A percentile compares a stretch with the other conserved stretches of the same genome.
phyloP scores from a whole-genome alignment of 305 asterid species.

The Solanum hybrid region DNA sequence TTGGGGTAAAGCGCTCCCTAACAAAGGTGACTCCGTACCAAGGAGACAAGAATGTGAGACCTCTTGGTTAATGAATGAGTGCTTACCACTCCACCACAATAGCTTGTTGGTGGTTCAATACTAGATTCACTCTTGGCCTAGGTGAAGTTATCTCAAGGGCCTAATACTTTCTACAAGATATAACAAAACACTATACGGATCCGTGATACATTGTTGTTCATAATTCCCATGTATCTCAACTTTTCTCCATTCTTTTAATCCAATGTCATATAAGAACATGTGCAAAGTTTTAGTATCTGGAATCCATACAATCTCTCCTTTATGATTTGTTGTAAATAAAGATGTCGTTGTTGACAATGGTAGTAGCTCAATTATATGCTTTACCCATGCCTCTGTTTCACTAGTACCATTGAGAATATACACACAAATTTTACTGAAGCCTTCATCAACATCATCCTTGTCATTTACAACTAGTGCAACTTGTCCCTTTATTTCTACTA shows the following conservation, averaged over 20 bases:
- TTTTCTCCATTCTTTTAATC: background rate
- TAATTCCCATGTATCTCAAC: background rate
- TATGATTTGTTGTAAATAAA: background rate
- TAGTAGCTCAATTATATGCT: background rate
- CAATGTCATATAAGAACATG: background rate
- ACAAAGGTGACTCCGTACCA: fast-evolving
- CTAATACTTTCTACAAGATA: background rate
- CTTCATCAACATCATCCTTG: background rate
- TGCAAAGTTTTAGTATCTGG: background rate
- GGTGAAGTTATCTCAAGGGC: background rate
- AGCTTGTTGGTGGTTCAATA: background rate
- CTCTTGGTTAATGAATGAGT: too few relatives aligned
- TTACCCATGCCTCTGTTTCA: background rate
- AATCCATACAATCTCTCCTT: background rate
- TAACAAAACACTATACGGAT: background rate
- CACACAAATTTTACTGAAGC: background rate
- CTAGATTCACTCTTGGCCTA: background rate
- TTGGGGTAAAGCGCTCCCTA: background rate
- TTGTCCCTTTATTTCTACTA: background rate
- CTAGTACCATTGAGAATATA: background rate
- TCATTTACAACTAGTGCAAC: background rate
- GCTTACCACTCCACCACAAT: background rate
- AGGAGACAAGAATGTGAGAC: too few relatives aligned
- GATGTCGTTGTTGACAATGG: background rate
- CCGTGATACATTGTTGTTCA: background rate